A percentile compares a stretch with the other conserved stretches of the same genome.
Evolutionary conservation across 2,329 filamentous ascomycete genomes (phyloP).

Genomic region (Xylariaceae sp.): DNA sequence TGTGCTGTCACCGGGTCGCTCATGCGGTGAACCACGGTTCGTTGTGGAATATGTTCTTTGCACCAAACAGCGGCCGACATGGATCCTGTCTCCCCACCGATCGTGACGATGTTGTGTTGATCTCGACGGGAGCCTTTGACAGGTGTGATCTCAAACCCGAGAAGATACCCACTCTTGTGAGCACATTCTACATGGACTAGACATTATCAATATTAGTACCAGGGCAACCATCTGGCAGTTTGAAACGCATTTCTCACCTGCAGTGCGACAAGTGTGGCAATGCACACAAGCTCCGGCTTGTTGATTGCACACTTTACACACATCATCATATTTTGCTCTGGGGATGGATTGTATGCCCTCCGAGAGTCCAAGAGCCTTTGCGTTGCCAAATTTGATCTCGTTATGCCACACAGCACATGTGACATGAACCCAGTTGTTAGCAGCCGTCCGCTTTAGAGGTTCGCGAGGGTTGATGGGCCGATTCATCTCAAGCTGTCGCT

Average conservation of each 20-base stretch:
- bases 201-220: conserved; percentile 34
- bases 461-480: conserved; percentile 83
- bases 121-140: conserved; percentile 88
- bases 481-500: conserved; percentile 78
- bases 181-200: conserved; percentile 88
- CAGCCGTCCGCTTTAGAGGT: conserved; percentile 86
- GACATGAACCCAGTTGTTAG: conserved; percentile 98
- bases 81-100: conserved; percentile 77
- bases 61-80: conserved; percentile 89
- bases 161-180: conserved; percentile 73
- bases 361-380: conserved; percentile 76
- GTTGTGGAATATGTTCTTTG: conserved; percentile 76
- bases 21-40: conserved; percentile 73
- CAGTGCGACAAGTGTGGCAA: conserved; percentile 70
- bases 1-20: conserved; percentile 67
- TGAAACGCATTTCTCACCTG: conserved; percentile 36
- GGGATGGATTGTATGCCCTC: conserved; percentile 88
- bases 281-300: conserved; percentile 74
- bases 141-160: conserved; percentile 87
- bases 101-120: conserved; percentile 72
- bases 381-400: conserved; percentile 89
- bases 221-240: background rate
- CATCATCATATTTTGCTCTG: conserved; percentile 67
- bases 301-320: conserved; percentile 81
- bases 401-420: conserved; percentile 88